phyloP scores from a whole-genome alignment of 192 early-diverging fungal genomes.

The Coemansia sp. region DNA sequence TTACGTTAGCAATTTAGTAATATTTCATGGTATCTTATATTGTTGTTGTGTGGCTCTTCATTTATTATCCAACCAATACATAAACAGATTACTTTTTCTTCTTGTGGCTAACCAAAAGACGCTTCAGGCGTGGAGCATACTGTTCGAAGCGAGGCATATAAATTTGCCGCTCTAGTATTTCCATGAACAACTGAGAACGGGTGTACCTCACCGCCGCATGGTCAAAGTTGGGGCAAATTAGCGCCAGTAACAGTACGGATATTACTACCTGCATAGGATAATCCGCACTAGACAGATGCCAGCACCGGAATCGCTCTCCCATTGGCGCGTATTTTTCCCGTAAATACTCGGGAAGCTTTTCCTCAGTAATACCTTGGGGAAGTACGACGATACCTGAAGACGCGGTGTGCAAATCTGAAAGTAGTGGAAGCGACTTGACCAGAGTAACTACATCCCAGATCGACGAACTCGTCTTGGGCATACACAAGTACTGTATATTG shows the following conservation, averaged over 20 bases:
- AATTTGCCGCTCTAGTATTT: neutral
- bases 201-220: neutral
- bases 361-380: neutral
- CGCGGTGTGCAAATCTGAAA: neutral
- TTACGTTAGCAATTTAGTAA: no score
- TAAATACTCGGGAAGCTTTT: neutral
- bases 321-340: neutral
- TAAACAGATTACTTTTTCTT: no score
- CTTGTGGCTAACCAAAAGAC: neutral
- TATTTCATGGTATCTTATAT: no score
- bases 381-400: neutral
- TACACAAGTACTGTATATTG: neutral
- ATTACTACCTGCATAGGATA: neutral
- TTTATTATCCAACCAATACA: neutral
- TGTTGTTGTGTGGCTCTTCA: neutral
- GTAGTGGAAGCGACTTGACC: constrained; percentile 1
- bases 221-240: neutral
- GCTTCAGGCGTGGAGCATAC: neutral
- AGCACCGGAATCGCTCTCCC: neutral
- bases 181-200: neutral
- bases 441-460: neutral
- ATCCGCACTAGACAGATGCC: neutral
- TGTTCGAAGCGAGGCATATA: neutral
- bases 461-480: neutral
- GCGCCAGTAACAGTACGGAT: neutral